Conservation (phyloP, 176 grass and related monocot genomes). For the Oryza nivara region DNA sequence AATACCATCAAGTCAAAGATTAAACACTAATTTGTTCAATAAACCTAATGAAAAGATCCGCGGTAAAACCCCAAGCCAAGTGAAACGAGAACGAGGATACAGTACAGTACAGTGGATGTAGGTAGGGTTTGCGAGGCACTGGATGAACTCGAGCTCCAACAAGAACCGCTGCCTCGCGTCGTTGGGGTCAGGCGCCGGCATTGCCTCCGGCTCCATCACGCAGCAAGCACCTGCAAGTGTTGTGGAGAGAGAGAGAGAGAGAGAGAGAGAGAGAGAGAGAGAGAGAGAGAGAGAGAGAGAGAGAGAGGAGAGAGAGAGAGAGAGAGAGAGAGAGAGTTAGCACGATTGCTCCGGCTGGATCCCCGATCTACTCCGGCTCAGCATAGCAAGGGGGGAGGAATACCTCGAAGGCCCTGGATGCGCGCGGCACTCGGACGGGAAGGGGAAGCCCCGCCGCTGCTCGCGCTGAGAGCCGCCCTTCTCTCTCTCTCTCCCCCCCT, state of each 20-base stretch:
- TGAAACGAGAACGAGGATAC: background rate
- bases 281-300: background rate
- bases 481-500: too few relatives aligned
- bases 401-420: too few relatives aligned
- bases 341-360: too few relatives aligned
- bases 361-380: too few relatives aligned
- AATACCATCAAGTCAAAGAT: too few relatives aligned
- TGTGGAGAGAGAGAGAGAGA: background rate
- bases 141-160: constrained; percentile 89
- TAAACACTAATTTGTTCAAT: background rate
- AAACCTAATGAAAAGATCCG: background rate
- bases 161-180: constrained; percentile 78
- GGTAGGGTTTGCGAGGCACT: constrained; percentile 93
- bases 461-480: too few relatives aligned
- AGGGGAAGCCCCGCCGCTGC: too few relatives aligned
- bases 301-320: background rate
- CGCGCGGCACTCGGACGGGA: too few relatives aligned
- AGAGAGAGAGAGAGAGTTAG: background rate
- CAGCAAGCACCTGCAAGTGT: background rate
- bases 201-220: background rate
- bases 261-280: too few relatives aligned
- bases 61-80: constrained; percentile 18
- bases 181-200: constrained; percentile 59
- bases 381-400: too few relatives aligned
- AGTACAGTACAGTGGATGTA: constrained; percentile 87